Conservation (phyloP, 768 basidiomycete species). For the Leccinellum rugosiceps region DNA sequence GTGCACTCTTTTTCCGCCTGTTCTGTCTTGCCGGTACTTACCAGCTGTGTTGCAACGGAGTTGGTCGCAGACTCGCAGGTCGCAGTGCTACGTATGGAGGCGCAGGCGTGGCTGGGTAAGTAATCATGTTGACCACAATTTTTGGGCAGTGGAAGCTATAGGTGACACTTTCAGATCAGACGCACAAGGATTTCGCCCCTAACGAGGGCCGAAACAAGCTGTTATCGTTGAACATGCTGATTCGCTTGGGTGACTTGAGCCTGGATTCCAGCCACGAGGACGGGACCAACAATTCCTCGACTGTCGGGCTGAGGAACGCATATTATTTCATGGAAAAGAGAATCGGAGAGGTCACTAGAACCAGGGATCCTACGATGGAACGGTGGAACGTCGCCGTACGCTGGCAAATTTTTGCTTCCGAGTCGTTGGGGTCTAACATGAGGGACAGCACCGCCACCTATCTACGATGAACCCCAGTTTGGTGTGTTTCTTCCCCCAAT, state of each 20-base stretch:
- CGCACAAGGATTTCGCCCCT: constrained; percentile 74
- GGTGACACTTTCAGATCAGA: constrained; percentile 68
- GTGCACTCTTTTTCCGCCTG: no score
- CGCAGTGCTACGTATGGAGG: no score
- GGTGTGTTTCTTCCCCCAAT: no score
- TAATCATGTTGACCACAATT: constrained; percentile 1
- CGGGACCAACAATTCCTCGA: constrained; percentile 37
- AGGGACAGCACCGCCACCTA: no score
- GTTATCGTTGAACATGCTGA: constrained; percentile 61
- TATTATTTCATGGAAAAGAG: constrained; percentile 72
- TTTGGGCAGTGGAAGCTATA: constrained; percentile 49
- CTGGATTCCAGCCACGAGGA: constrained; percentile 29
- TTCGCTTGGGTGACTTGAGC: constrained; percentile 38
- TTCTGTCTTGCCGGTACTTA: no score
- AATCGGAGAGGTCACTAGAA: constrained; percentile 36
- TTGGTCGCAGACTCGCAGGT: no score
- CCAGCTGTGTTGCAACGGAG: no score
- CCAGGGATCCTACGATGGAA: constrained; percentile 54
- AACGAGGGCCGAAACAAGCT: constrained; percentile 67
- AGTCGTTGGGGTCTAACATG: no score
- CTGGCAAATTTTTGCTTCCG: constrained; percentile 82
- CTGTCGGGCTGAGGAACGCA: constrained; percentile 50
- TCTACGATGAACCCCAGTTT: no score
- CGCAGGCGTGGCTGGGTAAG: no score
- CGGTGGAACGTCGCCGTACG: constrained; percentile 81